Base-by-base conservation (phyloP, 352 stramenopile genomes). In the Globisporangium orthogonon region DNA sequence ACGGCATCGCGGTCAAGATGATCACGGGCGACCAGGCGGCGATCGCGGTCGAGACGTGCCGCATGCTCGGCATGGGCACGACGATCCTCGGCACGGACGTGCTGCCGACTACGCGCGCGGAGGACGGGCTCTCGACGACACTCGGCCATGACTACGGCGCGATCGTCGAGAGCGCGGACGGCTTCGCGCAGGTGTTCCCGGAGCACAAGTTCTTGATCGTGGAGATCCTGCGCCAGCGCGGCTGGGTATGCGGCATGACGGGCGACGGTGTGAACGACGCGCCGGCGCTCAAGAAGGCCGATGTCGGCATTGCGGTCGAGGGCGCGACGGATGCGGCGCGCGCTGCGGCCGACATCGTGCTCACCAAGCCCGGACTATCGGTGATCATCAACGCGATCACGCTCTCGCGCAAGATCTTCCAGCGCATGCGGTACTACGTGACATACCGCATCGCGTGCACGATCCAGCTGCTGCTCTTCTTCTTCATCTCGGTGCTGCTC, bases 191-290 rank as follows among this genome's bases (percentile, higher is more conserved):
- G 40, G 91, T 98, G 14, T 86, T 97, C 56, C 93, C 93, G 1
- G 79, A 89, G 52, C 86, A 98, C 71, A 98, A 98, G 71, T 83
- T 87, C 55, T 60, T 96, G 59, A 87, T 98, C 48, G 77, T 97
- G 0, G 66, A 97, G 56, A 82, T 92, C 41, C 66, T 97, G 35
- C 79, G 78, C 31, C 75, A 92, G 56, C 89, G 83, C 53, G 78
- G 78, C 7, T 87, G 78, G 78, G 62, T 87, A 30, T 76, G 62
- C 47, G 86, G 77, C 76, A 98, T 99, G 77, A 99, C 97, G 29
- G 97, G 97, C 29, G 97, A 99, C 65, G 97, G 97, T 50, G 98
- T 97, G 7, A 99, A 99, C 70, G 97, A 99, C 70, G 97, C 96
- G 7, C 97, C 96, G 29, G 96, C 97, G 0, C 73, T 99, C 29